These are phyloP conservation scores for Termitomyces bulborhizus DNA, from an alignment of 768 basidiomycete genomes.

Conservation along the genomic window DNA sequence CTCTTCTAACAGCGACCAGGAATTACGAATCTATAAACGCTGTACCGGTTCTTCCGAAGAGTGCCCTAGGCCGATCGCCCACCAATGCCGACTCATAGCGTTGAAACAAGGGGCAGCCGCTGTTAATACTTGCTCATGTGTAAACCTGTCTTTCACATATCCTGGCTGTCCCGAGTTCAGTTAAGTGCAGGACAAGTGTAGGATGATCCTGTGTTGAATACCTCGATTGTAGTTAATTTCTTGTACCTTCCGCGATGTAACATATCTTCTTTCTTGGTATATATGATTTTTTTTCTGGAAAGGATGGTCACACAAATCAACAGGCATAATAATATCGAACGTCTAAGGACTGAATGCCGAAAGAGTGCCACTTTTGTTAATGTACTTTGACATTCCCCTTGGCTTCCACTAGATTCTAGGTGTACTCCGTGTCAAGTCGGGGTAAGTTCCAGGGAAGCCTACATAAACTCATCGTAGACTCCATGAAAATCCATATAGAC, in stretches of 20 bases:
- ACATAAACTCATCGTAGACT: too few relatives aligned
- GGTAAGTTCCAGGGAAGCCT: too few relatives aligned
- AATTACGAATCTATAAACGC: neutral
- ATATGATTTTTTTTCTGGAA: neutral
- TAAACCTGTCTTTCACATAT: neutral
- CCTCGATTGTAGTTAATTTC: neutral
- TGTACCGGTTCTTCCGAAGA: neutral
- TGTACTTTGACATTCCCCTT: too few relatives aligned
- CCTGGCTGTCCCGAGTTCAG: neutral
- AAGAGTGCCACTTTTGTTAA: too few relatives aligned
- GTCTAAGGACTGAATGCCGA: too few relatives aligned
- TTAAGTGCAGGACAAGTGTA: neutral
- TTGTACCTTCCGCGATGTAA: neutral
- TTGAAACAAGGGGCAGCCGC: neutral
- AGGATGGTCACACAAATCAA: neutral
- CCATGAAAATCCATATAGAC: too few relatives aligned
- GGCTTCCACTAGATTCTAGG: too few relatives aligned
- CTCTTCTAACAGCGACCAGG: constrained; percentile 20
- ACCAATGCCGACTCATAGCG: neutral
- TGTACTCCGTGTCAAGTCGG: too few relatives aligned
- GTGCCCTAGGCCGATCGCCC: neutral
- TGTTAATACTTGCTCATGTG: neutral
- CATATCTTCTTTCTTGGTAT: neutral
- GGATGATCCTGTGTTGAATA: neutral
- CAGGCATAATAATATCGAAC: too few relatives aligned